Evolutionary conservation across 768 basidiomycete species (phyloP).

Genomic region (Neoboletus brunneissimus): DNA sequence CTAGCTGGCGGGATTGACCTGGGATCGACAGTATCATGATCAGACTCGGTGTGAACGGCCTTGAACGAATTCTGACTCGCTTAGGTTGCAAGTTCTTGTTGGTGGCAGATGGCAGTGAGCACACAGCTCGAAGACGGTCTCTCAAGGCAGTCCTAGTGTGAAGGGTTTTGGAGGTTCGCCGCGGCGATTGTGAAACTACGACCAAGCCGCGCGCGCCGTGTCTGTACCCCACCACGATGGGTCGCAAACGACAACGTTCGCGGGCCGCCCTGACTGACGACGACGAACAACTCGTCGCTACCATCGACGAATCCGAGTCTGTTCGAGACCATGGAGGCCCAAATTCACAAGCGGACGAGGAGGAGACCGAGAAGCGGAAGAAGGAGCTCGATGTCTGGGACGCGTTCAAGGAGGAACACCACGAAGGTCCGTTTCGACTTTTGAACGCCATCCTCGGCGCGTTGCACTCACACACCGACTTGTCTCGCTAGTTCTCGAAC

Average conservation of each 20-base stretch:
- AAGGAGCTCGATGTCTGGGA: conserved; percentile 72
- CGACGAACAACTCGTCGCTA: conserved; percentile 23
- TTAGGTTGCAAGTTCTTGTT: background rate
- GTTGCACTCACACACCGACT: background rate
- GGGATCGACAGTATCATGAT: background rate
- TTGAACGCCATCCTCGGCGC: background rate
- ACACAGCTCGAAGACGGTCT: background rate
- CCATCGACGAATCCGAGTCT: conserved; percentile 13
- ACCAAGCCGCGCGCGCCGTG: conserved; percentile 8
- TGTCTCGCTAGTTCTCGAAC: conserved; percentile 58
- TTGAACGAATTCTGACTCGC: background rate
- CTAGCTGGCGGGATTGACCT: background rate
- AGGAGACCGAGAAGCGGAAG: conserved; percentile 31
- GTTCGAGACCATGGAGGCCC: conserved; percentile 1
- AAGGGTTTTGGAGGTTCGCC: background rate
- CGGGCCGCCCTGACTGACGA: conserved; percentile 35
- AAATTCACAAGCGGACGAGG: background rate
- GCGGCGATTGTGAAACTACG: conserved; percentile 1
- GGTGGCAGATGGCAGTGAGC: background rate
- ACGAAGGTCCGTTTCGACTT: conserved; percentile 53
- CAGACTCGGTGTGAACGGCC: background rate
- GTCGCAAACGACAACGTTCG: conserved; percentile 50
- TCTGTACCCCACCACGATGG: conserved; percentile 21
- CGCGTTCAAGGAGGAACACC: conserved; percentile 72
- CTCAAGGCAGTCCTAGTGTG: background rate